Base-by-base conservation (phyloP, 345 rosid genomes). In the Citrus maxima region DNA sequence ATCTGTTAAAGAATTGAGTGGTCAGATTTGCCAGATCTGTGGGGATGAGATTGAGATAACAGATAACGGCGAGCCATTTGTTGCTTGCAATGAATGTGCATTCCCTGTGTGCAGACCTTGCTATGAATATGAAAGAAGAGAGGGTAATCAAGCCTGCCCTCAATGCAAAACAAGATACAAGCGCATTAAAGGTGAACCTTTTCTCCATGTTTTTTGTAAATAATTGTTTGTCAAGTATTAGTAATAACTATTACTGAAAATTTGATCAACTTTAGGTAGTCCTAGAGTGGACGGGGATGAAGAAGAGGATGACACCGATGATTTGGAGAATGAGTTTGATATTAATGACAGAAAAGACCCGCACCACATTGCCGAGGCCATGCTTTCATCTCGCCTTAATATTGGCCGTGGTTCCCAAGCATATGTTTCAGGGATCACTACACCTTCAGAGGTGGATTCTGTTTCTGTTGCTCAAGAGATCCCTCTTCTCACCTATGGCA, bases 81-180 rank as follows among this genome's bases (percentile, higher is more conserved):
- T 95, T 86, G 98, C 97, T 7, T 95, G 98, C 87, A 92, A 95
- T 75, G 98, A 95, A 84, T 95, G 98, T 89, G 98, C 98, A 60
- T 95, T 95, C 89, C 98, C 98, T 42, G 94, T 95, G 22, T 95
- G 98, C 82, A 88, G 97, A 84, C 82, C 88, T 82, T 95, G 98
- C 82, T 95, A 93, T 38, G 98, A 95, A 82, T 93, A 93, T 42
- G 98, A 95, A 84, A 85, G 98, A 85, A 80, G 97, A 73, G 98
- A 95, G 78, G 98, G 98, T n/a, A 93, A 89, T 85, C 94, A 92
- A 77, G 87, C 90, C 68, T 95, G 98, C 82, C 98, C 98, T 72
- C 98, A 95, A 62, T 95, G 98, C 82, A 93, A 91, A 89, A 93
- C 98, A 71, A 84, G 97, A 82, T 95, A 86, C 87, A 93, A 90